A percentile compares a stretch with the other conserved stretches of the same genome.
These are phyloP conservation scores for Protomyces macrosporus DNA, from an alignment of 1,139 yeast species.

Conservation along the genomic window DNA sequence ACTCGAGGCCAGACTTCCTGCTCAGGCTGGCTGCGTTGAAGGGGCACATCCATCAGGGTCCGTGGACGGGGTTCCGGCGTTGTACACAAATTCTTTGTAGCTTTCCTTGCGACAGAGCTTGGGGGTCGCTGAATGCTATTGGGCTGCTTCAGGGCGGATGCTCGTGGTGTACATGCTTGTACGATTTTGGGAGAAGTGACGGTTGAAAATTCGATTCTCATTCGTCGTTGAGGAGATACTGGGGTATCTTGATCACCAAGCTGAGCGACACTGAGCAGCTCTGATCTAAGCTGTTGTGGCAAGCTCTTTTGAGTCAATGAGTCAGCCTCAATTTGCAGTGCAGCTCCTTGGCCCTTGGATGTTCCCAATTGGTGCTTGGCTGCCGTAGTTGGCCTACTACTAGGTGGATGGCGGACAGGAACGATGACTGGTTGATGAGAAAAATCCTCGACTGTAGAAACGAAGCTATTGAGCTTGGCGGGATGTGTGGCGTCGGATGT, in stretches of 20 bases:
- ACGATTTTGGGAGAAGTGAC: not conserved
- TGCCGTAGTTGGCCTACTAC: not conserved
- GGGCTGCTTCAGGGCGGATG: no score
- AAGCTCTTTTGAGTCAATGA: not conserved
- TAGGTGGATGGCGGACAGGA: not conserved
- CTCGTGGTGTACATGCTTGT: not conserved
- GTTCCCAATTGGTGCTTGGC: not conserved
- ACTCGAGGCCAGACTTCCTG: constrained; percentile 6
- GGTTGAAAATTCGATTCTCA: not conserved
- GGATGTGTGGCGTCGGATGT: not conserved
- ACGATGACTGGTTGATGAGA: not conserved
- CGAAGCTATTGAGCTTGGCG: constrained; percentile 5
- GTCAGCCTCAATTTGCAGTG: not conserved
- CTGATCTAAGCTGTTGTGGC: not conserved
- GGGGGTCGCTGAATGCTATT: not conserved
- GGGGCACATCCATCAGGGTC: constrained; percentile 3
- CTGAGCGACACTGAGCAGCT: not conserved
- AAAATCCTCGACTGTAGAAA: constrained; percentile 5
- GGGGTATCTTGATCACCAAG: not conserved
- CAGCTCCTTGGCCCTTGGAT: not conserved
- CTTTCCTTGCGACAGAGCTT: not conserved
- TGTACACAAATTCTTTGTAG: no score
- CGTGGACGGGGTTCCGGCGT: constrained; percentile 1
- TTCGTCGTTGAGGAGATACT: not conserved
- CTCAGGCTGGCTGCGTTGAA: not conserved